Evolutionary conservation across 306 rosid species (phyloP), one percentile per base, ranked within the genome.

Genomic region (Sicyos baderoa): DNA sequence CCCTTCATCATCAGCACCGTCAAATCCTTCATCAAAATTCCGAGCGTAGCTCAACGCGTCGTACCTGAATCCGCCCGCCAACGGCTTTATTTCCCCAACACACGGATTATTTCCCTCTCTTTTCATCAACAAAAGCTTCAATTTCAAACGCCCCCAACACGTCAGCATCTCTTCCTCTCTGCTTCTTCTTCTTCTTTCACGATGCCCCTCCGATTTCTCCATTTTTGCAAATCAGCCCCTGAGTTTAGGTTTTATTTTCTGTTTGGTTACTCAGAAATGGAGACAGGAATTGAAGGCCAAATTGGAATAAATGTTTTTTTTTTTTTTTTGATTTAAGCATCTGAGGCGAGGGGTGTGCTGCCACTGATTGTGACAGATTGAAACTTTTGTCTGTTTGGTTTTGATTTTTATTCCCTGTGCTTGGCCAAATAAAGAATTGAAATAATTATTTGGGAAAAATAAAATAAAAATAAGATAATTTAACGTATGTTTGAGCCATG

Each of bases 11-110:
- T 72, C 71, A 45, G 29, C 29, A 25, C 29, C 29, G 29, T 25
- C 29, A 1, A 73, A 77, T 15, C 97, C 92, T 1, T 88, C 90
- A 16, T 88, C 95, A 23, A 90, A 90, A 61, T 90, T 90, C 58
- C 84, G 89, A 23, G 95, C 84, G 68, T 90, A 88, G 87, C 97
- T 88, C 68, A 79, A 22, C 61, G 90, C 84, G 76, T 88, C 97
- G 72, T 88, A 90, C 25, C 78, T 70, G 63, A 86, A 90, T 4
- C 87, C 78, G 40, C 81, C 84, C 12, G 59, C 45, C 13, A 15
- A 45, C 42, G 53, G 12, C 7, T 21, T 64, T 19, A 9, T 18
- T 17, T 64, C 48, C 3, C 35, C 32, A 16, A 64, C 18, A 6
- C 70, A 19, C 14, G 5, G 18, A 49, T 23, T 66, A 57, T 68